Evolutionary conservation across 305 asterid species (phyloP).

Genomic region (Euphrasia arctica): DNA sequence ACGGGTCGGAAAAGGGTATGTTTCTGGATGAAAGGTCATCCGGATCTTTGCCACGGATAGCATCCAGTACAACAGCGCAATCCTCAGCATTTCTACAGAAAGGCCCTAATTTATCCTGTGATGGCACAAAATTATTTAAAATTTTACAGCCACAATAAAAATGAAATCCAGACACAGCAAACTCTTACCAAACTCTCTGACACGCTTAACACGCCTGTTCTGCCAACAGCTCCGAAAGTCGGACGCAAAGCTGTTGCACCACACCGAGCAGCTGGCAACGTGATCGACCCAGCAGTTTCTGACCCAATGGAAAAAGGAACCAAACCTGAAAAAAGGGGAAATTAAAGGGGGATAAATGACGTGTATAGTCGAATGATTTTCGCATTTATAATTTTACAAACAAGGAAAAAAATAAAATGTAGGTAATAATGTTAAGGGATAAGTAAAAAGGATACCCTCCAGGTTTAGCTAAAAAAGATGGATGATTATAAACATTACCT

Average conservation of each 20-base stretch:
- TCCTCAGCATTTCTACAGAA: constrained; percentile 81
- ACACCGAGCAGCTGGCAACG: constrained; percentile 91
- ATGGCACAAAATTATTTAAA: neutral
- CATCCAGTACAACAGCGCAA: constrained; percentile 66
- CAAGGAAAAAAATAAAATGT: neutral
- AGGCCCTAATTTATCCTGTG: constrained; percentile 92
- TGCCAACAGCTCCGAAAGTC: constrained; percentile 81
- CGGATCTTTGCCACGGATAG: constrained; percentile 24
- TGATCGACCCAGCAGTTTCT: constrained; percentile 89
- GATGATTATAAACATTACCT: neutral
- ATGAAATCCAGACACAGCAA: neutral
- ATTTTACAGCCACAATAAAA: neutral
- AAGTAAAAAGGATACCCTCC: neutral
- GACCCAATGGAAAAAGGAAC: constrained; percentile 96
- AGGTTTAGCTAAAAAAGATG: neutral
- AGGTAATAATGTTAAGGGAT: neutral
- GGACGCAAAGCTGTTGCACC: constrained; percentile 91
- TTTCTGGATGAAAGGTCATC: constrained; percentile 76
- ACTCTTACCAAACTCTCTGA: constrained; percentile 85
- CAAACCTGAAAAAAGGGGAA: constrained; percentile 42
- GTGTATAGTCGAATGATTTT: neutral
- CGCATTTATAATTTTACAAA: neutral
- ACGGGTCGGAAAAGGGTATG: constrained; percentile 66
- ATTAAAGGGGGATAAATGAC: no score
- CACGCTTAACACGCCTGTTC: constrained; percentile 88